Percentiles rank a stretch among this genome's conserved stretches.
These are phyloP conservation scores for Astrothelium macrocarpum DNA, from an alignment of 495 filamentous ascomycete genomes.

Conservation along the genomic window DNA sequence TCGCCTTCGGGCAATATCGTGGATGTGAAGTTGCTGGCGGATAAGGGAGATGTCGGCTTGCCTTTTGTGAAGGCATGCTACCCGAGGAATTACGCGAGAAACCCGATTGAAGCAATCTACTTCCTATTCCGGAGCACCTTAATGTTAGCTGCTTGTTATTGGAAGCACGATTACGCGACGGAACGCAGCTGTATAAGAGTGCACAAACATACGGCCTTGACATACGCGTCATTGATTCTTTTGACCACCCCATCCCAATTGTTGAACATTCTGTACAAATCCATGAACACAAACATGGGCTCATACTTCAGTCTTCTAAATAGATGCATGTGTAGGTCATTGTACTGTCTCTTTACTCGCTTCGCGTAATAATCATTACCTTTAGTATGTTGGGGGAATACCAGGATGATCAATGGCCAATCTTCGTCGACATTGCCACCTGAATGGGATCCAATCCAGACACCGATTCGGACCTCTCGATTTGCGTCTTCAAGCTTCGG, in stretches of 20 bases:
- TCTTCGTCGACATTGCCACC: background rate
- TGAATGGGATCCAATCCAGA: background rate
- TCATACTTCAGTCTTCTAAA: background rate
- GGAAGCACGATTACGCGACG: background rate
- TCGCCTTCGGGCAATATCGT: background rate
- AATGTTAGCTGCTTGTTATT: background rate
- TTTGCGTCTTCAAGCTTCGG: background rate
- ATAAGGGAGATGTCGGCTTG: background rate
- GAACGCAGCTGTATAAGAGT: background rate
- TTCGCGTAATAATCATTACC: background rate
- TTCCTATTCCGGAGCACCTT: background rate
- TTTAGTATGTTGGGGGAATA: background rate
- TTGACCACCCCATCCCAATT: background rate
- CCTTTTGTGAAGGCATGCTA: background rate
- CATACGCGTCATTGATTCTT: background rate
- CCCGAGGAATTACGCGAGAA: background rate
- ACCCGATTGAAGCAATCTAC: background rate
- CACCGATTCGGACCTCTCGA: background rate
- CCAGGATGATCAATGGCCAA: background rate
- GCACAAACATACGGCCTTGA: background rate
- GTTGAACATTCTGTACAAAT: background rate
- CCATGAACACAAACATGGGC: background rate
- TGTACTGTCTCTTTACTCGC: background rate
- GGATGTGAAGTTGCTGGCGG: background rate
- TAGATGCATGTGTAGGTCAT: background rate